These are phyloP conservation scores for Globisporangium recalcitrans DNA, from an alignment of 352 stramenopile genomes.

Conservation along the genomic window DNA sequence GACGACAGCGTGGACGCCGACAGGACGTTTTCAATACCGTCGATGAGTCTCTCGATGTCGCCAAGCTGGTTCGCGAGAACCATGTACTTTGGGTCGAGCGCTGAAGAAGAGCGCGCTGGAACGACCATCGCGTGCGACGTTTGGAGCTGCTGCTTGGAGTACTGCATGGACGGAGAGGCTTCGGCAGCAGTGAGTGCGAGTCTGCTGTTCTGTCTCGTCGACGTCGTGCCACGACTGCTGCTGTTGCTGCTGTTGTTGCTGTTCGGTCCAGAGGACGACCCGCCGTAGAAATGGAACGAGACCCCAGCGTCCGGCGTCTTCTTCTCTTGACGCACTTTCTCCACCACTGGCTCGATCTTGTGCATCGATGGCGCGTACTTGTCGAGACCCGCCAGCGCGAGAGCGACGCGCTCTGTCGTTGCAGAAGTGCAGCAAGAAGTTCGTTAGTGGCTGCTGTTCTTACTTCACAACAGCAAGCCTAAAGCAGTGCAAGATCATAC, in stretches of 20 bases:
- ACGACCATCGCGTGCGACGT: constrained; percentile 18
- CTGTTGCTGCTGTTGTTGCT: background rate
- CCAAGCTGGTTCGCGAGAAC: constrained; percentile 39
- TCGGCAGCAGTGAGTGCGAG: constrained; percentile 23
- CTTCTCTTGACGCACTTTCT: constrained; percentile 16
- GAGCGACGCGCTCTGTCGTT: constrained; percentile 21
- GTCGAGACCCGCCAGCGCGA: constrained; percentile 7
- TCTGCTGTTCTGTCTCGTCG: constrained; percentile 13
- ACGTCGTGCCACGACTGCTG: constrained; percentile 2
- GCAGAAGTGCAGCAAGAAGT: background rate
- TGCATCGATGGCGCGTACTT: constrained; percentile 10
- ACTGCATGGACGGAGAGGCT: background rate
- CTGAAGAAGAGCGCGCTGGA: constrained; percentile 6
- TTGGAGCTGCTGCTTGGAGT: background rate
- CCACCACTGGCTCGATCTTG: constrained; percentile 21
- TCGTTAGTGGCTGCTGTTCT: background rate
- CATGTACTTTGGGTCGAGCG: constrained; percentile 27
- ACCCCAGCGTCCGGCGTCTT: constrained; percentile 31
- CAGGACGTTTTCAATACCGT: constrained; percentile 47
- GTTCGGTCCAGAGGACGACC: constrained; percentile 8
- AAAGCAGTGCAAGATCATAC: too few species aligned
- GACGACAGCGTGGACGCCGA: constrained; percentile 33
- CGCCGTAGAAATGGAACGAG: constrained; percentile 59
- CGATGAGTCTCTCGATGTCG: constrained; percentile 57
- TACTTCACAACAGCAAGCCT: background rate